A percentile compares a stretch with the other conserved stretches of the same genome.
These are phyloP conservation scores for Auricularia sp. DNA, from an alignment of 768 basidiomycete species.

Conservation along the genomic window DNA sequence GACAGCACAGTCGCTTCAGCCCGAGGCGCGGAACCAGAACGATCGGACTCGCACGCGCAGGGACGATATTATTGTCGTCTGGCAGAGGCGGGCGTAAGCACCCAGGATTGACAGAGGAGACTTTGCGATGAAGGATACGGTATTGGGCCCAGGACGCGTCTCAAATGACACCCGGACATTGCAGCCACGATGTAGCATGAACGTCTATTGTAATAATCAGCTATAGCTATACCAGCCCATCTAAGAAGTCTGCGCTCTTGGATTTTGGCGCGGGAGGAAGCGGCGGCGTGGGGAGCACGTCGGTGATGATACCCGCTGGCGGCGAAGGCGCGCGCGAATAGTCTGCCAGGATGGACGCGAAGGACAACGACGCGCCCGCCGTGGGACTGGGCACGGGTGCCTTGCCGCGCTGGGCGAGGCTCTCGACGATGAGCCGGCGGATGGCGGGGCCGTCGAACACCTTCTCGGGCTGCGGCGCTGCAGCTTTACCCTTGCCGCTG, in stretches of 20 bases:
- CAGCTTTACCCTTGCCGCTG: conserved; percentile 20
- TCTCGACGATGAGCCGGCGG: conserved; percentile 55
- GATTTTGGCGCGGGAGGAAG: neutral
- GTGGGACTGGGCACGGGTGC: conserved; percentile 17
- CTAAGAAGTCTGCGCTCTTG: neutral
- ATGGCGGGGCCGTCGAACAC: conserved; percentile 55
- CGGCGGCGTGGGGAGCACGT: neutral
- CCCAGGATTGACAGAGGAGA: too few species aligned
- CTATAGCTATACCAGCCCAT: neutral
- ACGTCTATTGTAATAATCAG: neutral
- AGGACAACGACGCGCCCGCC: conserved; percentile 18
- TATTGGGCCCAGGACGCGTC: too few species aligned
- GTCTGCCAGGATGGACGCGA: conserved; percentile 67
- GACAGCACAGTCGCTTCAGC: too few species aligned
- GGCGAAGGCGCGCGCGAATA: conserved; percentile 41
- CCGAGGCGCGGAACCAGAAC: too few species aligned
- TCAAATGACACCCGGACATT: too few species aligned
- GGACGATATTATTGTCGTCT: too few species aligned
- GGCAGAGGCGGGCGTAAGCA: too few species aligned
- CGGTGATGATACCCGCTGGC: neutral
- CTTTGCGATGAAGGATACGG: too few species aligned
- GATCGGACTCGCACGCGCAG: too few species aligned
- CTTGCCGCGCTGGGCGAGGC: conserved; percentile 45
- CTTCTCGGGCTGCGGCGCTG: conserved; percentile 27
- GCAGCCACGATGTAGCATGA: too few species aligned